Conservation (phyloP, 768 basidiomycete species). For the Suillus clintonianus region DNA sequence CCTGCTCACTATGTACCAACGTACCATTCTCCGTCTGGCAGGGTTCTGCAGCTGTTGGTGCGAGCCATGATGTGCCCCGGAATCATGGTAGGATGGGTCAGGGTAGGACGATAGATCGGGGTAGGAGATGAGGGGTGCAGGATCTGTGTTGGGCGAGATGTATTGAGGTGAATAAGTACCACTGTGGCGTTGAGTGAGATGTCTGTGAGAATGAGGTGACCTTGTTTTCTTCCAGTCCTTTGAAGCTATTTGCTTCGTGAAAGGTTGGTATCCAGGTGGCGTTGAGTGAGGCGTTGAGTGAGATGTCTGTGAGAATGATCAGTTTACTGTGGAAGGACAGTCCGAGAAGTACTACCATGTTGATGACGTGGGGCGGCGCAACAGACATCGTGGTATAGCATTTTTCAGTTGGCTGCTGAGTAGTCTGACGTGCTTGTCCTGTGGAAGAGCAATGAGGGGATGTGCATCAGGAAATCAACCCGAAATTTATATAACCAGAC, state of each 20-base stretch:
- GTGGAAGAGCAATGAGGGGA: not conserved
- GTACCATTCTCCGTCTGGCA: not conserved
- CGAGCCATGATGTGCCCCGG: no score
- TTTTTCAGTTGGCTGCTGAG: not conserved
- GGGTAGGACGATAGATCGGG: no score
- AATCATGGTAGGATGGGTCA: no score
- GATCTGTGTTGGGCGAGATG: no score
- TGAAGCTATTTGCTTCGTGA: slow-evolving; percentile 76
- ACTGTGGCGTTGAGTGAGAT: no score
- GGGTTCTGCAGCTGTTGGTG: no score
- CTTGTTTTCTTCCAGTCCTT: slow-evolving; percentile 75
- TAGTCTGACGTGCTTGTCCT: not conserved
- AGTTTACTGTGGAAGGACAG: not conserved
- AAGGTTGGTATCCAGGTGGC: slow-evolving; percentile 74
- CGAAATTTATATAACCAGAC: no score
- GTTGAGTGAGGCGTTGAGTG: no score
- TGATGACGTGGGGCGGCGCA: not conserved
- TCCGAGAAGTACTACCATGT: not conserved
- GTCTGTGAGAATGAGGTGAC: no score
- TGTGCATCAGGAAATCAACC: no score
- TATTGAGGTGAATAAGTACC: no score
- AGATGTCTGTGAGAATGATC: not conserved
- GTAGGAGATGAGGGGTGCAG: no score
- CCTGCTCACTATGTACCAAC: not conserved
- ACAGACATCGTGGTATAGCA: not conserved